Evolutionary conservation across 306 rosid species (phyloP).

Genomic region (Cucurbita ficifolia): DNA sequence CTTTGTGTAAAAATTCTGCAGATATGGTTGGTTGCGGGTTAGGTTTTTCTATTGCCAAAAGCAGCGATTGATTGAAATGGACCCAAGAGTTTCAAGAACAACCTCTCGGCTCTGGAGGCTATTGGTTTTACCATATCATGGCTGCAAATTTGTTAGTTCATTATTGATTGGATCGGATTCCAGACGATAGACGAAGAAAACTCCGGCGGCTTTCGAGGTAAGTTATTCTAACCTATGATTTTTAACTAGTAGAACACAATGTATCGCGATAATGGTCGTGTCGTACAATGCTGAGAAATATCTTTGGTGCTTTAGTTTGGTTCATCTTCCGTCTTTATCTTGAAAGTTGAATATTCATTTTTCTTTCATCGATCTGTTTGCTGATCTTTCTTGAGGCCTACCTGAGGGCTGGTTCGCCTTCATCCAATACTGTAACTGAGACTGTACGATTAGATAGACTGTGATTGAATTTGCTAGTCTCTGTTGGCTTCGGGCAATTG

Average conservation of each 20-base stretch:
- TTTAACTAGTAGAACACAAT: not conserved
- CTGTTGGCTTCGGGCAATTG: too few relatives aligned
- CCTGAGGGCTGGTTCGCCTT: not conserved
- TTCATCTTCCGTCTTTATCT: not conserved
- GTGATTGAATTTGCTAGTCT: not conserved
- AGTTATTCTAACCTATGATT: conserved; percentile 4
- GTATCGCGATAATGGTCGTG: not conserved
- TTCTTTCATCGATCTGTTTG: not conserved
- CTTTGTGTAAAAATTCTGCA: too few relatives aligned
- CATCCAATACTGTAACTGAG: not conserved
- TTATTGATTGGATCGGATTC: conserved; percentile 75
- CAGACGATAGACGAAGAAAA: conserved; percentile 60
- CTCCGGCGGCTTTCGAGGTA: conserved; percentile 83
- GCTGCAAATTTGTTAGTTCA: conserved; percentile 69
- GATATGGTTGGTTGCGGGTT: conserved; percentile 7
- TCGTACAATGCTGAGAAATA: not conserved
- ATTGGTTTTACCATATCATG: conserved; percentile 88
- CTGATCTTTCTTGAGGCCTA: not conserved
- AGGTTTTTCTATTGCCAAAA: conserved; percentile 10
- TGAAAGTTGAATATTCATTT: not conserved
- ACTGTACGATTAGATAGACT: not conserved
- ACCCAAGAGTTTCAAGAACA: conserved; percentile 70
- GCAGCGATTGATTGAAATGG: conserved; percentile 80
- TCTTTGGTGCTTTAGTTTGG: not conserved
- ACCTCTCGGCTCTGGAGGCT: conserved; percentile 76